Conservation (phyloP, 768 basidiomycete species). For the Rhodocollybia butyracea region DNA sequence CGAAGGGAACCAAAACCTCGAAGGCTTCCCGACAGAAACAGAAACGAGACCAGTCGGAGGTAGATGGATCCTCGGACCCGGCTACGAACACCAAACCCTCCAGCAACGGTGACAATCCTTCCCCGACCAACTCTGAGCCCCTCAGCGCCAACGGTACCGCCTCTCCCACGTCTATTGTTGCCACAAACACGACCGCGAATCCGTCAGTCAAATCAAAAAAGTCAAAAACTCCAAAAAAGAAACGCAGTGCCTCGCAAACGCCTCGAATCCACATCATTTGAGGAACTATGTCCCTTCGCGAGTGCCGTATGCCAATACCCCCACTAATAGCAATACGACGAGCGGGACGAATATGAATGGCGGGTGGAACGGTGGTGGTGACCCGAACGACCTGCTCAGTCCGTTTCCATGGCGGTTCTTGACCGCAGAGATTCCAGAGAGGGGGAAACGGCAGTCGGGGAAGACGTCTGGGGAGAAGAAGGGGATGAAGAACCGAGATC, state of each 20-base stretch:
- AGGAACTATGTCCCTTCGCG: constrained; percentile 91
- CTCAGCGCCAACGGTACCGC: no score
- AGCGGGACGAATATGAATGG: background rate
- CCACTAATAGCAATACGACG: constrained; percentile 29
- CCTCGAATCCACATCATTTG: constrained; percentile 93
- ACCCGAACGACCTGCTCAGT: constrained; percentile 44
- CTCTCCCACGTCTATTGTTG: no score
- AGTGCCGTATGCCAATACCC: constrained; percentile 44
- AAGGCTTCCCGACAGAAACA: constrained; percentile 31
- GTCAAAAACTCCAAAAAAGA: no score
- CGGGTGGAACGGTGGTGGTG: constrained; percentile 11
- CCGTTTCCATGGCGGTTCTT: constrained; percentile 67
- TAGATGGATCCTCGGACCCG: constrained; percentile 39
- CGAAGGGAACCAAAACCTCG: no score
- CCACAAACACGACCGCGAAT: no score
- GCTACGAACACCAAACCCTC: constrained; percentile 17
- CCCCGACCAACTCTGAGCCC: no score
- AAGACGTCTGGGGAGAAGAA: no score
- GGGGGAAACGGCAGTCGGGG: constrained; percentile 20
- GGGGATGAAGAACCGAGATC: constrained; percentile 15
- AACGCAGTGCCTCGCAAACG: constrained; percentile 89
- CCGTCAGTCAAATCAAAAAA: no score
- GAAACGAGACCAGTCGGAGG: constrained; percentile 32
- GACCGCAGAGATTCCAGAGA: constrained; percentile 61
- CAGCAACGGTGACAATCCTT: no score